These are phyloP conservation scores for Echium plantagineum DNA, from an alignment of 257 asterid genomes.

Conservation along the genomic window DNA sequence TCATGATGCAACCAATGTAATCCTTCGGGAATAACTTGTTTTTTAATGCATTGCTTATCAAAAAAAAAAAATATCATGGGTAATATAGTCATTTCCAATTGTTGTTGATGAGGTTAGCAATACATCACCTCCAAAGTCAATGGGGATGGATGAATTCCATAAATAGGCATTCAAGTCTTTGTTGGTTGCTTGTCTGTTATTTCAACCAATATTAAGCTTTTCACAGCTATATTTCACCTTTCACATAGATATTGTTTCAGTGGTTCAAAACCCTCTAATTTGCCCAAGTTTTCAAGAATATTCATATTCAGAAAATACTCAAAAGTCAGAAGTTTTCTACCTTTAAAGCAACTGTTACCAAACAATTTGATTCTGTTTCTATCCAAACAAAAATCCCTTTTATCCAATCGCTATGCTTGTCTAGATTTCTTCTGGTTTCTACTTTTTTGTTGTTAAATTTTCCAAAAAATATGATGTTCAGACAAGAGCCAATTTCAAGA, in stretches of 20 bases:
- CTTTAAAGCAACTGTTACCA: too few relatives aligned
- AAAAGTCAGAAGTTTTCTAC: not conserved
- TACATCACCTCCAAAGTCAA: not conserved
- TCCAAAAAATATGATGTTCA: constrained; percentile 21
- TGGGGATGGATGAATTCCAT: not conserved
- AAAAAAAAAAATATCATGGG: not conserved
- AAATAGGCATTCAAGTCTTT: not conserved
- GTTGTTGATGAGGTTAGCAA: not conserved
- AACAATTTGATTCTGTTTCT: too few relatives aligned
- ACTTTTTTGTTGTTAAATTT: not conserved
- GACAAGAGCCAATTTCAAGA: constrained; percentile 44
- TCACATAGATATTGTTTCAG: too few relatives aligned
- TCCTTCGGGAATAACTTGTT: too few relatives aligned
- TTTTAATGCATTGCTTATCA: too few relatives aligned
- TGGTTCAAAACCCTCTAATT: not conserved
- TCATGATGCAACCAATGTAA: too few relatives aligned
- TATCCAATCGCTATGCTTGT: too few relatives aligned
- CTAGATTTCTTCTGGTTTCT: not conserved
- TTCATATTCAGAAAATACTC: too few relatives aligned
- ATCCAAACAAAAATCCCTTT: not conserved
- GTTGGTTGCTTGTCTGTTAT: not conserved
- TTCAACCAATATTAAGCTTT: not conserved
- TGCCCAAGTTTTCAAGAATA: not conserved
- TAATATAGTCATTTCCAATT: not conserved
- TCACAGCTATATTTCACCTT: too few relatives aligned